Base-by-base conservation (phyloP, 805 yeast genomes). In the Tetrapisispora namnaoensis region DNA sequence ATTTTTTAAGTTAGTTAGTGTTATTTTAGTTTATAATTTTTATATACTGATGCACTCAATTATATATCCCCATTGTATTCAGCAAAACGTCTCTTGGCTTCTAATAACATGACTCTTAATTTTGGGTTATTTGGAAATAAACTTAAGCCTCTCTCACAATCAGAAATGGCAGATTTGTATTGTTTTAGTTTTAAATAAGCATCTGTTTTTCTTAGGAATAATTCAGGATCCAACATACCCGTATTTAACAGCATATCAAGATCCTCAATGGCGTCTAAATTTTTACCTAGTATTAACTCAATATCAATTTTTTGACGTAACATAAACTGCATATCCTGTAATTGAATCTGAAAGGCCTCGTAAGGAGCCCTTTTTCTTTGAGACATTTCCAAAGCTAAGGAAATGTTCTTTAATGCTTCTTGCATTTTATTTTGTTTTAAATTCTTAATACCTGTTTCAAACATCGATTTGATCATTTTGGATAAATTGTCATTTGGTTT, bases 271-370 rank as follows among this genome's bases (percentile, higher is more conserved):
- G 89, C 90, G 49, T 76, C 77, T 42, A 79, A 54, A 61, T 71
- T 79, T 47, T 78, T 71, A 38, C 76, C 73, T 46, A 72, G 67
- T 62, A 80, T 71, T 59, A 83, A 68, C 55, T 77, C 72, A 0
- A 89, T 80, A 59, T 85, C 95, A 24, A 86, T 76, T 53, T 90
- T 73, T 45, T 85, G 80, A 72, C 81, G 80, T 47, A 85, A 65
- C 60, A 84, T 77, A 55, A 80, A 74, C 40, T 78, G 73, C 45
- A 83, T 65, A 61, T 85, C 93, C 61, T 80, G 85, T 45, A 84
- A 63, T 27, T 86, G 83, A 16, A 83, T 74, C 52, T 79, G 88
- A 63, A 85, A 85, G 5, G 83, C 71, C 60, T 85, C 93, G 69
- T 82, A 83, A 60, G 82, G 81, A 39, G 82, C 76, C 65, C 93